Conservation (phyloP, 2,329 filamentous ascomycete genomes). For the Fusarium paranaense region DNA sequence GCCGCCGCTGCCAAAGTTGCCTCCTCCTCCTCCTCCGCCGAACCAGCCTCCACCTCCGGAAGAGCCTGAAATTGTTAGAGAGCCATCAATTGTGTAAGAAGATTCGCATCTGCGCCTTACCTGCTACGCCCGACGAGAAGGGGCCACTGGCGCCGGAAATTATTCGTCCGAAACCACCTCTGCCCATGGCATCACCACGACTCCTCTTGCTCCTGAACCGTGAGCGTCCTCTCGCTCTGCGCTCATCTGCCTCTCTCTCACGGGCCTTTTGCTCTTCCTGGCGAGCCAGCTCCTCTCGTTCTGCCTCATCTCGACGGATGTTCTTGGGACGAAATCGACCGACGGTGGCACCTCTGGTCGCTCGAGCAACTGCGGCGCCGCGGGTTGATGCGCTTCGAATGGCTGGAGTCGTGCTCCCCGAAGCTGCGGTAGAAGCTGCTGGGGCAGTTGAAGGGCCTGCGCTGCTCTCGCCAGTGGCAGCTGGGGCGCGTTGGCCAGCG, state of each 20-base stretch:
- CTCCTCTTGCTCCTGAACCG: slow-evolving; percentile 57
- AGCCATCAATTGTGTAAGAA: background rate
- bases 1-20: slow-evolving; percentile 45
- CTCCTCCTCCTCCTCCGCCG: slow-evolving; percentile 34
- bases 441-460: slow-evolving; percentile 21
- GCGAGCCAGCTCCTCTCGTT: slow-evolving; percentile 60
- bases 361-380: slow-evolving; percentile 50
- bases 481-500: slow-evolving; percentile 38
- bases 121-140: slow-evolving; percentile 50
- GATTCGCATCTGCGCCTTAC: slow-evolving; percentile 30
- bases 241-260: slow-evolving; percentile 55
- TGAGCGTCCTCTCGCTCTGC: slow-evolving; percentile 52
- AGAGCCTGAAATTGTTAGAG: slow-evolving; percentile 21
- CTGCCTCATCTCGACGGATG: slow-evolving; percentile 62
- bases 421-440: slow-evolving; percentile 26
- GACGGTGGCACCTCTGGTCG: slow-evolving; percentile 50
- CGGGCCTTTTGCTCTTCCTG: slow-evolving; percentile 57
- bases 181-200: slow-evolving; percentile 58
- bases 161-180: slow-evolving; percentile 52
- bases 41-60: slow-evolving; percentile 47
- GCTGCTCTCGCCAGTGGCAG: slow-evolving; percentile 34
- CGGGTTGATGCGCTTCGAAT: slow-evolving; percentile 43
- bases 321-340: slow-evolving; percentile 62
- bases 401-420: slow-evolving; percentile 31
- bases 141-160: slow-evolving; percentile 54